These are phyloP conservation scores for Narthecium ossifragum DNA, from an alignment of 106 monocot species.

Conservation along the genomic window DNA sequence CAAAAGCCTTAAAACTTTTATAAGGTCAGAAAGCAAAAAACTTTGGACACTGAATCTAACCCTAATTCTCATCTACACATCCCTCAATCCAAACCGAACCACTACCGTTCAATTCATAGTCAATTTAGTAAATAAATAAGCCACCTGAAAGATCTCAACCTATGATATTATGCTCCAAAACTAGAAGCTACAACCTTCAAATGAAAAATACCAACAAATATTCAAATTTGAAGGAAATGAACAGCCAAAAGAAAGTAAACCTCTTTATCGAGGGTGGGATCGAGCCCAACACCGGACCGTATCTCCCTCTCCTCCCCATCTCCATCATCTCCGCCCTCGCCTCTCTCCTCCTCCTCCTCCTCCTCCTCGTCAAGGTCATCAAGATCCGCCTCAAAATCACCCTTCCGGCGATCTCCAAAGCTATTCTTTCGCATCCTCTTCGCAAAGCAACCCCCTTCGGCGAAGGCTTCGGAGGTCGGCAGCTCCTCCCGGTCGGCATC, in stretches of 20 bases:
- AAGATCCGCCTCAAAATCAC: slow-evolving; percentile 23
- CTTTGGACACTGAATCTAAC: too few relatives aligned
- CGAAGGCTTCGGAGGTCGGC: slow-evolving; percentile 63
- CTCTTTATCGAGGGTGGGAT: slow-evolving; percentile 56
- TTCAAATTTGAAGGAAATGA: background rate
- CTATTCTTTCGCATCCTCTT: slow-evolving; percentile 15
- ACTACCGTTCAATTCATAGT: too few relatives aligned
- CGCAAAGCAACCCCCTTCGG: slow-evolving; percentile 39
- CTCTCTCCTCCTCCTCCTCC: slow-evolving; percentile 12
- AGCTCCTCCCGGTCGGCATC: slow-evolving; percentile 40
- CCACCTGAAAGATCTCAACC: too few relatives aligned
- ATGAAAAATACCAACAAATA: background rate
- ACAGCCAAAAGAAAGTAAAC: slow-evolving; percentile 5
- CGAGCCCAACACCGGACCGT: slow-evolving; percentile 41
- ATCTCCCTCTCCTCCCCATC: slow-evolving; percentile 34
- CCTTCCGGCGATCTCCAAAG: slow-evolving; percentile 2
- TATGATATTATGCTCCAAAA: too few relatives aligned
- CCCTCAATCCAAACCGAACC: too few relatives aligned
- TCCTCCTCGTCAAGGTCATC: slow-evolving; percentile 27
- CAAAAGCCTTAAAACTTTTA: too few relatives aligned
- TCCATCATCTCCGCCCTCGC: background rate
- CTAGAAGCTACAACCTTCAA: too few relatives aligned
- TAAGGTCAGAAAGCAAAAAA: too few relatives aligned
- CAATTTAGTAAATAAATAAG: too few relatives aligned
- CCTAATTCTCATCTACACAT: too few relatives aligned